Evolutionary conservation across 179 eudicot genomes (phyloP).

Genomic region (Sideroxylon spinosum): DNA sequence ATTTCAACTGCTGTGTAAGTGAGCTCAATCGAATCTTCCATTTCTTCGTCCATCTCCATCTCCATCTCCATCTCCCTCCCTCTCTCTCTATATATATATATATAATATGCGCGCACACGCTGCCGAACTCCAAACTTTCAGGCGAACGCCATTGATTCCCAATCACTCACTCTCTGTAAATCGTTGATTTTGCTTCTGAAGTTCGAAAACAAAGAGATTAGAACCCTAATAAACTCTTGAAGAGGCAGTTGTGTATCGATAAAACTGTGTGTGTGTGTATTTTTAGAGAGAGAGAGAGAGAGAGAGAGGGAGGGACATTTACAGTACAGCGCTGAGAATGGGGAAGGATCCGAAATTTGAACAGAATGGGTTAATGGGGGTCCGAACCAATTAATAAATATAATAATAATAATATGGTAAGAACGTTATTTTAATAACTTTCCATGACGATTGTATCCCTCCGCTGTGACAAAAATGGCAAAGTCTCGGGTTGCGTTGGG

Average conservation of each 20-base stretch:
- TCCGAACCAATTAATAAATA: neutral
- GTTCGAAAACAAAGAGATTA: neutral
- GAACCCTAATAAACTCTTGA: neutral
- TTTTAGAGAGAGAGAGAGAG: too few species aligned
- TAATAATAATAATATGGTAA: neutral
- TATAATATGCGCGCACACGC: neutral
- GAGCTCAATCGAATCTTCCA: slow-evolving; percentile 35
- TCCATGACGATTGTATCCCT: neutral
- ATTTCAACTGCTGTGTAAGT: slow-evolving; percentile 43
- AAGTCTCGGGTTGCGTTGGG: neutral
- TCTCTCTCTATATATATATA: too few species aligned
- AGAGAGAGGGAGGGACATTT: neutral
- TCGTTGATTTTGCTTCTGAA: neutral
- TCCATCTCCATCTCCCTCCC: too few species aligned
- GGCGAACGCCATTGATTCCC: neutral
- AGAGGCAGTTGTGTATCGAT: neutral
- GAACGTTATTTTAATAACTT: neutral
- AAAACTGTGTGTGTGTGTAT: neutral
- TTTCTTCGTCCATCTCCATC: slow-evolving; percentile 49
- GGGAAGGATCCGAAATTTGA: slow-evolving; percentile 8
- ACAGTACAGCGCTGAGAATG: too few species aligned
- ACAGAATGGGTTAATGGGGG: neutral
- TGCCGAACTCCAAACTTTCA: neutral
- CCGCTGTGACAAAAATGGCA: neutral
- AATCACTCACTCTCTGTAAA: neutral